Evolutionary conservation across 2,329 filamentous ascomycete species (phyloP), one percentile per base, ranked within the genome.

Genomic region (Aspergillus chevalieri): DNA sequence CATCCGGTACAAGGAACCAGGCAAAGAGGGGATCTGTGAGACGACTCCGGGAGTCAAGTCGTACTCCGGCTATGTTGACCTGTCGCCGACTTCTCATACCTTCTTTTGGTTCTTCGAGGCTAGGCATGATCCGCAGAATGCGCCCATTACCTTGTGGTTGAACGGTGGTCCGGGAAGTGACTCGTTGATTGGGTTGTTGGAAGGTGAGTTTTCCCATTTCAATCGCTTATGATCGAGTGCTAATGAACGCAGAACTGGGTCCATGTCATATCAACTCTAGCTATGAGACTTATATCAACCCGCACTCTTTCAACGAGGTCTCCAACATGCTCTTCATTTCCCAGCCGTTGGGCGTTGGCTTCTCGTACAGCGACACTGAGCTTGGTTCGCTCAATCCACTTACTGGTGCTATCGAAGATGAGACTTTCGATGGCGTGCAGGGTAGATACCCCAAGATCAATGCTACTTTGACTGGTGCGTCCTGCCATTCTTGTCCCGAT

Each of bases 321-420:
- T 79, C 75, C 33, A 83, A 83, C 60, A 68, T 85, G 65, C 67
- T 85, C 8, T 84, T 83, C 65, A 69, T 85, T 46, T 80, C 79
- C 47, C 80, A 84, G 64, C 81, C 81, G 8, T 69, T 80, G n/a
- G 78, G 78, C 30, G 75, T 77, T 24, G 80, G 80, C 69, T 68
- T 69, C 50, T 69, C 66, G 6, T 68, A 68, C 47, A 54, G 60
- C 12, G 60, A 65, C 10, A 61, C 63, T 9, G 69, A 61, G 36
- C 52, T 66, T 3, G 73, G 73, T 4, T 74, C 72, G 9, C 54
- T 75, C 17, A 70, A 76, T 43, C 60, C 63, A 3, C 56, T 68
- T 15, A 75, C 72, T 6, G 76, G 75, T 3, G 65, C 66, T 9
- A 74, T 76, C 52, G 65, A 77, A 45, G 72, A 77, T 53, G 65